Evolutionary conservation across 1,284 basidiomycete genomes (phyloP), one percentile per base, ranked within the genome.

Genomic region (Thecaphora frezii): DNA sequence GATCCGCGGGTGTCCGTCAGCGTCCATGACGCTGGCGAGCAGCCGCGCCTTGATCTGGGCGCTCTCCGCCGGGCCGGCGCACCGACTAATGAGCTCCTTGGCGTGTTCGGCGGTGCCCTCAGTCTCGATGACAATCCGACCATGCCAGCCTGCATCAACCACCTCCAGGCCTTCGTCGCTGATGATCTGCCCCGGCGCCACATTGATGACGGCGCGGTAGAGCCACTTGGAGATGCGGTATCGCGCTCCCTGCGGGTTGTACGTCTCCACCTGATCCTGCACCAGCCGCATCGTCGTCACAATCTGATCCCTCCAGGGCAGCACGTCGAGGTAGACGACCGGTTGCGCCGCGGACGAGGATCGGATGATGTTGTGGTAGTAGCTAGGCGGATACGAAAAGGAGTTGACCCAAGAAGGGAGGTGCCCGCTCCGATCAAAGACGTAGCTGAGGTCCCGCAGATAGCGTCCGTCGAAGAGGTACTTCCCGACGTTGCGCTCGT

Each of bases 201-300:
- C 48, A 22, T 53, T 60, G 44, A 79, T 66, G n/a, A 61, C 60
- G 0, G 76, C 73, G 4, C 80, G 69, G 62, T 82, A 81, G 26
- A 82, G 73, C 75, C 79, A 81, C 51, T 76, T 77, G 28, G 74
- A 71, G 54, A 82, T 71, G 12, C 73, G 60, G 60, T 81, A 81
- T 18, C 66, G 58, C 24, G 60, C 66, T 13, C 79, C 77, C 46
- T 80, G 74, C 2, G 78, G 74, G 9, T 74, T 74, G 19, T 71
- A 56, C 23, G 78, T 70, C 41, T 77, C 66, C n/a, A 80, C 73
- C 46, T 77, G 73, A 36, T 81, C 81, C 52, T 78, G 74, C 23
- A 77, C 75, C 36, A 82, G 70, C 18, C 66, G 52, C 55, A 82
- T 63, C 10, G 71, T 76, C 42, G 63, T 51, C 3, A 78, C 65